A percentile compares a stretch with the other conserved stretches of the same genome.
Conservation (phyloP, 106 monocot genomes). For the Dioscorea dumetorum region DNA sequence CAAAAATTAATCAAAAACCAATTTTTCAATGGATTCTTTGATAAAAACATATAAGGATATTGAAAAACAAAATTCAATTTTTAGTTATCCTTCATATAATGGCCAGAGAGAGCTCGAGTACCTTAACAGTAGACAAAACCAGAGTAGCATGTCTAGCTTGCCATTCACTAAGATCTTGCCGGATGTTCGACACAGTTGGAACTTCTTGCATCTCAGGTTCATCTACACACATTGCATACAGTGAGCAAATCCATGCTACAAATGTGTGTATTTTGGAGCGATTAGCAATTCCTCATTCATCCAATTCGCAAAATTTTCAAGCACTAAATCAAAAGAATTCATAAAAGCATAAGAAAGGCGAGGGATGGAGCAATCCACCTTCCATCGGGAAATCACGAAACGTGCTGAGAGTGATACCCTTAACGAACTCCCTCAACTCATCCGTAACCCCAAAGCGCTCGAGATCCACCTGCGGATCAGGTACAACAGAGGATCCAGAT, state of each 20-base stretch:
- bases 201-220: conserved; percentile 72
- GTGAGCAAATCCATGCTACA: too few relatives aligned
- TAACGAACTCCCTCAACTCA: conserved; percentile 86
- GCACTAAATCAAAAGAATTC: neutral
- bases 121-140: conserved; percentile 89
- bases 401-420: conserved; percentile 76
- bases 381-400: conserved; percentile 90
- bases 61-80: too few relatives aligned
- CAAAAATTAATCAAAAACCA: too few relatives aligned
- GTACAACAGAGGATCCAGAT: conserved; percentile 5
- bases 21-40: too few relatives aligned
- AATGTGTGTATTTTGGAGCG: neutral
- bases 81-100: too few relatives aligned
- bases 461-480: conserved; percentile 30
- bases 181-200: conserved; percentile 72
- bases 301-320: neutral
- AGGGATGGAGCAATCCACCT: conserved; percentile 30
- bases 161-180: conserved; percentile 97
- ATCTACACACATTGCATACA: conserved; percentile 31
- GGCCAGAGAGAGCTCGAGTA: conserved; percentile 10
- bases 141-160: conserved; percentile 95
- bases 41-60: too few relatives aligned
- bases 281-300: too few relatives aligned
- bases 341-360: neutral
- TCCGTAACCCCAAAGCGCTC: conserved; percentile 79